Percentiles rank a stretch among this genome's conserved stretches.
Evolutionary conservation across 2,329 filamentous ascomycete genomes (phyloP).

Genomic region (Scolecobasidium constrictum): DNA sequence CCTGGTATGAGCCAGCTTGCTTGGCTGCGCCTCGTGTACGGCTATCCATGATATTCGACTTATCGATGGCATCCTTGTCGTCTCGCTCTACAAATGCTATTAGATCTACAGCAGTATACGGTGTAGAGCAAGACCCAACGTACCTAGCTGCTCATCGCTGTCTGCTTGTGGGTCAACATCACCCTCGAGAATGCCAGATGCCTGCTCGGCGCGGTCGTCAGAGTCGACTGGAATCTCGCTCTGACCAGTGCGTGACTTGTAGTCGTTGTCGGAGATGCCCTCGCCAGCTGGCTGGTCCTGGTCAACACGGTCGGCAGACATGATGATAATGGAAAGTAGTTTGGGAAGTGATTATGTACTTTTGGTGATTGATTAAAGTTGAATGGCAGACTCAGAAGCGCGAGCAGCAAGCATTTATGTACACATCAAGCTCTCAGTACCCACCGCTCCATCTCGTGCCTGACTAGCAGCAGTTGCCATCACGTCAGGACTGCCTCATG

Average conservation of each 20-base stretch:
- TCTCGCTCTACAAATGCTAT: slow-evolving; percentile 19
- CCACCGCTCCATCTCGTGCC: no score
- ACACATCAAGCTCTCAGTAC: no score
- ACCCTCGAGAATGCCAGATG: background rate
- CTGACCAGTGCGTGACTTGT: slow-evolving; percentile 8
- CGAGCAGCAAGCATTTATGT: no score
- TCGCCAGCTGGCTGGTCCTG: slow-evolving; percentile 6
- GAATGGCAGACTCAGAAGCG: no score
- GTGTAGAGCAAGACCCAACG: no score
- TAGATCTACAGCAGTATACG: background rate
- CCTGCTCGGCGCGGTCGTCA: background rate
- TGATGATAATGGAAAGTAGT: no score
- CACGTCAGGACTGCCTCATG: background rate
- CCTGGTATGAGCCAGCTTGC: slow-evolving; percentile 18
- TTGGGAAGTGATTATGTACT: no score
- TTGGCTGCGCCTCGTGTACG: slow-evolving; percentile 23
- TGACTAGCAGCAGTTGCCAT: no score
- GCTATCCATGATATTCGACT: slow-evolving; percentile 25
- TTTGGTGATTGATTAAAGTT: no score
- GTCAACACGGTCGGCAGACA: no score
- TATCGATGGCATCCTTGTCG: slow-evolving; percentile 28
- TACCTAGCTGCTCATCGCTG: slow-evolving; percentile 6
- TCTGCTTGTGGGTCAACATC: slow-evolving; percentile 2
- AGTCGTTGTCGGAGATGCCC: slow-evolving; percentile 5
- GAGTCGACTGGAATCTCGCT: slow-evolving; percentile 6